These are phyloP conservation scores for Neophaeococcomyces aloes DNA, from an alignment of 2,329 filamentous ascomycete genomes.

Conservation along the genomic window DNA sequence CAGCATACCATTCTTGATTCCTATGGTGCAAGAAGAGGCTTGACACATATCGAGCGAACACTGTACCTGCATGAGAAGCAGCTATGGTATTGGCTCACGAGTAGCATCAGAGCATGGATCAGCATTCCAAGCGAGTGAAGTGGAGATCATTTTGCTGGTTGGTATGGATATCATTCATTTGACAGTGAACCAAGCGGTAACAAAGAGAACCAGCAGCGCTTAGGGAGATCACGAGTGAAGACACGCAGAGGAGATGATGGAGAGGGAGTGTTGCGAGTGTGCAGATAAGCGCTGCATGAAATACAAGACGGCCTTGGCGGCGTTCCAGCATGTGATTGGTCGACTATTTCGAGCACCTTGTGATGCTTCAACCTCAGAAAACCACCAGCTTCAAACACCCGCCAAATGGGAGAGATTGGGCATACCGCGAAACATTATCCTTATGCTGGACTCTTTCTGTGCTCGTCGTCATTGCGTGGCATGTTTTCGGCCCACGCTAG, in stretches of 20 bases:
- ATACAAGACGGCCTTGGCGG: conserved; percentile 1
- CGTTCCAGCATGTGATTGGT: neutral
- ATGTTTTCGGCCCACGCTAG: no score
- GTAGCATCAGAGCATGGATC: neutral
- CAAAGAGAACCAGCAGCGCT: neutral
- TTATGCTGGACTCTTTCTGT: no score
- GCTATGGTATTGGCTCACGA: neutral
- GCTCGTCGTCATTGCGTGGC: no score
- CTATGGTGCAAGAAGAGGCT: neutral
- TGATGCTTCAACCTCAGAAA: neutral
- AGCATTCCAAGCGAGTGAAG: no score
- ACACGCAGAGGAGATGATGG: neutral
- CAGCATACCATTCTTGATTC: neutral
- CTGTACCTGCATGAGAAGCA: neutral
- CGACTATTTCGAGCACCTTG: neutral
- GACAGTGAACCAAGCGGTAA: neutral
- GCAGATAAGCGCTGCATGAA: neutral
- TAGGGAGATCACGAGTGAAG: neutral
- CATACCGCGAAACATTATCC: no score
- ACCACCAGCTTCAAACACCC: neutral
- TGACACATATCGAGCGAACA: neutral
- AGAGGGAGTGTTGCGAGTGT: neutral
- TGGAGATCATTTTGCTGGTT: neutral
- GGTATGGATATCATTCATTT: neutral
- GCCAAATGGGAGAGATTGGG: neutral